Evolutionary conservation across 1,284 basidiomycete species (phyloP), one percentile per base, ranked within the genome.

Genomic region (Sporisorium scitamineum): DNA sequence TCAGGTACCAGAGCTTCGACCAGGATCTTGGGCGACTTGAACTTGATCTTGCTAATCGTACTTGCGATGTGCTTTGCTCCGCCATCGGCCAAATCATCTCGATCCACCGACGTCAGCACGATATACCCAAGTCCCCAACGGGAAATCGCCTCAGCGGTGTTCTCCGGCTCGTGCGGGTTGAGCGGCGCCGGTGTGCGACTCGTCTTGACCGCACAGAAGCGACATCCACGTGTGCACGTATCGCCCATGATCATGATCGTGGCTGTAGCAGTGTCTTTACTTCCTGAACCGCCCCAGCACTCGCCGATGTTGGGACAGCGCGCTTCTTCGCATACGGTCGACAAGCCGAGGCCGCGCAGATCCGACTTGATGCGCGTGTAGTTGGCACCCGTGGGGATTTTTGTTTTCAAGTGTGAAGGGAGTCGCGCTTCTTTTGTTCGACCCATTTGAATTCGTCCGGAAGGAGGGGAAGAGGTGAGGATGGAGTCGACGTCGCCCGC

Each of bases 161-260:
- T 92, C 87, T 98, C 96, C 22, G 97, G 97, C 84, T 99, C 97
- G 84, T 98, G 94, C 0, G 93, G 91, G 84, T 99, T 96, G 31
- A 99, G 87, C 5, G 97, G 94, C 37, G 93, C 92, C 13, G 97
- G 97, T 1, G 90, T 86, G 58, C 90, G 89, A 1, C 94, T 94
- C 0, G 97, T 99, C 88, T 98, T 98, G 67, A 99, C 94, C 5
- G 95, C 93, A 83, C 97, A 99, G 86, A 99, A 99, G 57, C 95
- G 89, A 87, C 97, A 99, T 0, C 94, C 97, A 82, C 97, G 91
- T 16, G 97, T 99, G 85, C 97, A 99, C 13, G 94, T 97, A 87
- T 99, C 96, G n/a, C 97, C 97, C 97, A 99, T 99, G 34, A 99
- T 95, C 97, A 99, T 99, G 86, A 99, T 99, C 1, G 84, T 85